Percentiles rank a stretch among this genome's conserved stretches.
These are phyloP conservation scores for Artemisia tridentata DNA, from an alignment of 129 eudicot genomes.

Conservation along the genomic window DNA sequence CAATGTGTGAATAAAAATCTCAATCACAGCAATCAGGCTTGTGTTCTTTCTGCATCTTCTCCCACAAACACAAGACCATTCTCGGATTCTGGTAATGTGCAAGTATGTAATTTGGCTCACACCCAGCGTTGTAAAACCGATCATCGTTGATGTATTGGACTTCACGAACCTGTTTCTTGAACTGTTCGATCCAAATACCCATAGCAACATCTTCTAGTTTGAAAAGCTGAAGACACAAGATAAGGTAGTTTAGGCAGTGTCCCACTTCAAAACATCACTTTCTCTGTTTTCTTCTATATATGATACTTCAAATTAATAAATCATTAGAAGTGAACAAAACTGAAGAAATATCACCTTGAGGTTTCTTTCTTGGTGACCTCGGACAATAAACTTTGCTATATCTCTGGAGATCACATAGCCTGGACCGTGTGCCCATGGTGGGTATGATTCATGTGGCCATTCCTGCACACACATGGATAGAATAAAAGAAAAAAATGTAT, in stretches of 20 bases:
- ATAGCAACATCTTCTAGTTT: conserved; percentile 95
- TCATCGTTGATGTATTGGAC: conserved; percentile 64
- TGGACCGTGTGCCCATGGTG: conserved; percentile 99
- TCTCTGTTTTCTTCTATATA: conserved; percentile 3
- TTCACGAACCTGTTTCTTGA: conserved; percentile 47
- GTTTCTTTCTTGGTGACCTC: conserved; percentile 61
- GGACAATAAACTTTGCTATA: conserved; percentile 72
- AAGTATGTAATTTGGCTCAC: conserved; percentile 80
- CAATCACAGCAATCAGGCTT: conserved; percentile 79
- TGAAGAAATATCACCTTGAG: conserved; percentile 49
- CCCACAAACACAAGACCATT: conserved; percentile 90
- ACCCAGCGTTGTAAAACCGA: conserved; percentile 70
- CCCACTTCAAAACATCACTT: conserved; percentile 4
- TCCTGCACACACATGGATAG: conserved; percentile 48
- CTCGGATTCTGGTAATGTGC: conserved; percentile 97
- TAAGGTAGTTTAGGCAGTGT: not conserved
- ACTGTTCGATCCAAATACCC: conserved; percentile 83
- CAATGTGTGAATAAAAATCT: not conserved
- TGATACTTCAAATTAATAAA: conserved; percentile 4
- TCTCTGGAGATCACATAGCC: conserved; percentile 84
- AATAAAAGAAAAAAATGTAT: not conserved
- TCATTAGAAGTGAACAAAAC: not conserved
- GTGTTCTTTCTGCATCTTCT: conserved; percentile 78
- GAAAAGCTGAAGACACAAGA: conserved; percentile 51
- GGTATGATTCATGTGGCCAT: conserved; percentile 75